A percentile compares a stretch with the other conserved stretches of the same genome.
Conservation (phyloP, 2,329 filamentous ascomycete genomes). For the Cercospora zeae-maydis region DNA sequence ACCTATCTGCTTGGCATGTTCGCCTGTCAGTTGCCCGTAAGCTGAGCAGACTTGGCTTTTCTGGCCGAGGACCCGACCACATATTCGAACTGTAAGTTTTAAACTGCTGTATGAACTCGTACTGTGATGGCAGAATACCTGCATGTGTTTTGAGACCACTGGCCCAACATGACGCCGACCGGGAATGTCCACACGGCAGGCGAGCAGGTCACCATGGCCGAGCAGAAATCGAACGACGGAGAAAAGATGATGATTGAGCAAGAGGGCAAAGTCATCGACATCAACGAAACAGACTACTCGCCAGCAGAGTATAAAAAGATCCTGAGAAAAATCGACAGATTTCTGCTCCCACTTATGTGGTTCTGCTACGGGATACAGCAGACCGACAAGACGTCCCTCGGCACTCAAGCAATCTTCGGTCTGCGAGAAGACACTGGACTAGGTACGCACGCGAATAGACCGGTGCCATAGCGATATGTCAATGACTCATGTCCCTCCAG, state of each 20-base stretch:
- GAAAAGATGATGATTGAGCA: constrained; percentile 16
- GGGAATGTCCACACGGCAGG: not conserved
- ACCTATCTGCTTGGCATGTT: constrained; percentile 13
- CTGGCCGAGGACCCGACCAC: not conserved
- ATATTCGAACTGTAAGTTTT: not conserved
- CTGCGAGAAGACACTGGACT: constrained; percentile 46
- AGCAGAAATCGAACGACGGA: constrained; percentile 4
- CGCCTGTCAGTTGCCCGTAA: constrained; percentile 10
- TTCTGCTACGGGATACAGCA: constrained; percentile 51
- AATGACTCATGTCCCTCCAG: not conserved
- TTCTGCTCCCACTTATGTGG: constrained; percentile 48
- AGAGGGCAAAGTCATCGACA: constrained; percentile 20
- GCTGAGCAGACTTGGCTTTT: not conserved
- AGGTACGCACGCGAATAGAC: not conserved
- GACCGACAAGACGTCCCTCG: constrained; percentile 44
- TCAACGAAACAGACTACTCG: constrained; percentile 29
- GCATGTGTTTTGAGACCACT: not conserved
- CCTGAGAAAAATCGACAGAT: constrained; percentile 44
- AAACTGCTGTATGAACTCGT: not conserved
- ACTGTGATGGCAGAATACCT: not conserved
- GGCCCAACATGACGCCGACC: not conserved
- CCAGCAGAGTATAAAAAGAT: constrained; percentile 30
- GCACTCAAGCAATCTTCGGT: constrained; percentile 48
- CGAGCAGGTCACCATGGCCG: not conserved
- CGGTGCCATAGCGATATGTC: not conserved